These are phyloP conservation scores for Herpetomonas tarakana DNA, from an alignment of 208 protist species.

Conservation along the genomic window DNA sequence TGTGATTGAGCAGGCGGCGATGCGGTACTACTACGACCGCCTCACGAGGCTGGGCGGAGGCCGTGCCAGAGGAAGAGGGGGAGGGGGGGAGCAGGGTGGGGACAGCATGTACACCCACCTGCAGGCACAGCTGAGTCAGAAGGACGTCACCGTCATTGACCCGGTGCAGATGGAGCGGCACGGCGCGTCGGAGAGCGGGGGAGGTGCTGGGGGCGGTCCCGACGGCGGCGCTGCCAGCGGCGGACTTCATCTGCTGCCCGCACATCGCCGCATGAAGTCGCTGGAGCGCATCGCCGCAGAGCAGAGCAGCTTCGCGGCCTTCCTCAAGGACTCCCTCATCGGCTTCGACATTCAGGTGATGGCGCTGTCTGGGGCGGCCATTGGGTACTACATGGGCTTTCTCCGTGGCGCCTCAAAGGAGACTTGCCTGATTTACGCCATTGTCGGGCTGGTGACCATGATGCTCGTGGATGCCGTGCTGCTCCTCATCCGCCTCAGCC, in stretches of 20 bases:
- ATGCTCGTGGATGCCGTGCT: conserved; percentile 73
- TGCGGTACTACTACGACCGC: conserved; percentile 48
- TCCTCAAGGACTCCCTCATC: conserved; percentile 58
- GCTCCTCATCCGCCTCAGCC: conserved; percentile 49
- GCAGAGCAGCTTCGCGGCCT: conserved; percentile 25
- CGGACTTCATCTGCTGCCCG: not conserved
- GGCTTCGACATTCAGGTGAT: conserved; percentile 77
- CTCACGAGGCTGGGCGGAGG: conserved; percentile 15
- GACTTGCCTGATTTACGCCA: conserved; percentile 53
- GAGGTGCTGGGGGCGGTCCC: not conserved
- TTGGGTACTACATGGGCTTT: conserved; percentile 72
- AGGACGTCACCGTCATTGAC: conserved; percentile 3
- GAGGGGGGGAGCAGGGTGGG: not conserved
- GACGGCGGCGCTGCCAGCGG: not conserved
- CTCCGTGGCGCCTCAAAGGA: conserved; percentile 39
- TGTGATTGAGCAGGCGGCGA: conserved; percentile 42
- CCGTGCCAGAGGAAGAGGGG: too few relatives aligned
- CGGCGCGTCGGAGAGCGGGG: not conserved
- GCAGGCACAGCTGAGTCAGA: conserved; percentile 13
- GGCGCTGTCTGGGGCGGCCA: conserved; percentile 52
- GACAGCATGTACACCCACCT: conserved; percentile 7
- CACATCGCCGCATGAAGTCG: not conserved
- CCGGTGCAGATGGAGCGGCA: conserved; percentile 1
- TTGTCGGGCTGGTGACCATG: conserved; percentile 60
- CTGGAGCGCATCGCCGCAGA: not conserved